phyloP scores from a whole-genome alignment of 164 flowering plant species.

The Protea cynaroides region DNA sequence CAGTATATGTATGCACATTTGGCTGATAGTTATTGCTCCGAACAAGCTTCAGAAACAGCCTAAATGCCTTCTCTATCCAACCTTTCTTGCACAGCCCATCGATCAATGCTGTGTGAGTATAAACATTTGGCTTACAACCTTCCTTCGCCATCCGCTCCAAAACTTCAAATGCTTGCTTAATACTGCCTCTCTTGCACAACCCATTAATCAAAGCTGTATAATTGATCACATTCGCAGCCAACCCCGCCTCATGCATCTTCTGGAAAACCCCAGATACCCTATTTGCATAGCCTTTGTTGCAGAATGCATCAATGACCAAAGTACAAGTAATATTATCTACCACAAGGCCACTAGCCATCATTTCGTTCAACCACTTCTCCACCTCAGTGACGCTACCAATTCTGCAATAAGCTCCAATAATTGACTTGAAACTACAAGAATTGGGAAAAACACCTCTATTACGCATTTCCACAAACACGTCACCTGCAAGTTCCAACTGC shows the following conservation, averaged over 20 bases:
- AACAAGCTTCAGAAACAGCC: slow-evolving; percentile 81
- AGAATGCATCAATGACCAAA: slow-evolving; percentile 38
- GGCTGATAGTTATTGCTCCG: slow-evolving; percentile 81
- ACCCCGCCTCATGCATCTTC: slow-evolving; percentile 54
- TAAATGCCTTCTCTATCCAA: slow-evolving; percentile 91
- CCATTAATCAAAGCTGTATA: slow-evolving; percentile 64
- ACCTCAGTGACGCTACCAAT: slow-evolving; percentile 39
- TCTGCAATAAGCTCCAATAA: slow-evolving; percentile 61
- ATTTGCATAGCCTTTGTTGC: slow-evolving; percentile 43
- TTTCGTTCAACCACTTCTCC: slow-evolving; percentile 60
- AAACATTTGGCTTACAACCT: slow-evolving; percentile 89
- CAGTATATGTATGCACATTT: slow-evolving; percentile 81
- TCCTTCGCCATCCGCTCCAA: slow-evolving; percentile 79
- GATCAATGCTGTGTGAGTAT: slow-evolving; percentile 77
- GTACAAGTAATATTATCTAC: slow-evolving; percentile 67
- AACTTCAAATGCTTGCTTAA: slow-evolving; percentile 80
- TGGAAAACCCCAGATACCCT: slow-evolving; percentile 50
- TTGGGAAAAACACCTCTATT: slow-evolving; percentile 61
- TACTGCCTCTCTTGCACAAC: slow-evolving; percentile 69
- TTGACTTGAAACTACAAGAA: slow-evolving; percentile 45
- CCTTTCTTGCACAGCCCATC: slow-evolving; percentile 94
- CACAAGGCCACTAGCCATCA: slow-evolving; percentile 44
- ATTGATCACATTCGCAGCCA: slow-evolving; percentile 67
- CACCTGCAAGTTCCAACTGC: slow-evolving; percentile 47
- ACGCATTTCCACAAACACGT: slow-evolving; percentile 76